phyloP scores from a whole-genome alignment of 805 yeast genomes.

The Maudiozyma turicensis region DNA sequence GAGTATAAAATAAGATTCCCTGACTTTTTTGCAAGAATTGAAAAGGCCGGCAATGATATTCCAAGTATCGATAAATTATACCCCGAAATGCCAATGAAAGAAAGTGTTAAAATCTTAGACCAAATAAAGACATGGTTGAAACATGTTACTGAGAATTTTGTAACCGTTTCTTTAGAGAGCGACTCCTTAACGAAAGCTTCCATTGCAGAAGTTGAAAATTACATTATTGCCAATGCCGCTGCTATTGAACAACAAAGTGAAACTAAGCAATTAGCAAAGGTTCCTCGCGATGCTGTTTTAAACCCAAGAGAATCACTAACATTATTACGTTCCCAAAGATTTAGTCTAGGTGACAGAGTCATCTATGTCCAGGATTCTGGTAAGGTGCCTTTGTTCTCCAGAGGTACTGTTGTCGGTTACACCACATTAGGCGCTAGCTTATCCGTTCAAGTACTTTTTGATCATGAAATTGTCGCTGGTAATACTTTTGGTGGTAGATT shows the following conservation, averaged over 20 bases:
- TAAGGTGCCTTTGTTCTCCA: slow-evolving; percentile 75
- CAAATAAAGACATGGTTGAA: slow-evolving; percentile 36
- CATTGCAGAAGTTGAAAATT: slow-evolving; percentile 56
- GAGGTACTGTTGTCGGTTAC: slow-evolving; percentile 85
- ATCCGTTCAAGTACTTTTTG: slow-evolving; percentile 74
- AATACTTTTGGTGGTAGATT: slow-evolving; percentile 71
- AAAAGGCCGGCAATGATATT: slow-evolving; percentile 18
- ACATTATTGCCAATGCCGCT: slow-evolving; percentile 38
- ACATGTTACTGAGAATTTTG: slow-evolving; percentile 43
- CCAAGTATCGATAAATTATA: slow-evolving; percentile 26
- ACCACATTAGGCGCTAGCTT: slow-evolving; percentile 43
- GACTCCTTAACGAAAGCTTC: slow-evolving; percentile 65
- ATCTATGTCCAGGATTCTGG: slow-evolving; percentile 79
- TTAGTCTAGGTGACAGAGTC: slow-evolving; percentile 83
- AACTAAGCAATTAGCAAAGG: slow-evolving; percentile 58
- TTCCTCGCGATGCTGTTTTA: slow-evolving; percentile 75
- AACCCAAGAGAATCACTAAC: slow-evolving; percentile 66
- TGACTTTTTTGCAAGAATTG: slow-evolving; percentile 39
- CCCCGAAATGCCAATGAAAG: slow-evolving; percentile 29
- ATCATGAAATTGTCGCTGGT: slow-evolving; percentile 73
- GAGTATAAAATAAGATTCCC: slow-evolving; percentile 59
- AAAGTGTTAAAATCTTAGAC: slow-evolving; percentile 22
- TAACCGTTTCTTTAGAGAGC: slow-evolving; percentile 63
- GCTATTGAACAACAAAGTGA: slow-evolving; percentile 38
- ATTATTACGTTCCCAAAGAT: slow-evolving; percentile 62